Evolutionary conservation across 179 eudicot genomes (phyloP).

Genomic region (Sideroxylon spinosum): DNA sequence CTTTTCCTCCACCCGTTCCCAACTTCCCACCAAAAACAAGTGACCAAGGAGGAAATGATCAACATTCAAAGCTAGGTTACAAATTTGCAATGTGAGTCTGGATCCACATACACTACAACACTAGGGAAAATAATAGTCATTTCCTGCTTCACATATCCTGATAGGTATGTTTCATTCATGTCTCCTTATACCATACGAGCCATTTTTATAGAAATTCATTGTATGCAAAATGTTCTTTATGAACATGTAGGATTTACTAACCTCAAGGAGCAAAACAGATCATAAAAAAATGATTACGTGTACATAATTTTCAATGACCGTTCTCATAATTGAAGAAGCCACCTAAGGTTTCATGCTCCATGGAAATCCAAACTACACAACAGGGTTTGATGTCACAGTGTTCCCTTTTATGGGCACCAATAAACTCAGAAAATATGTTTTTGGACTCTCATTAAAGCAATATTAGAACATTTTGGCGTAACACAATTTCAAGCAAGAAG

Average conservation of each 20-base stretch:
- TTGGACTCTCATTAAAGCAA: background rate
- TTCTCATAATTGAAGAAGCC: slow-evolving; percentile 4
- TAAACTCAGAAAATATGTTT: background rate
- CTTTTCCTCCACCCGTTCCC: background rate
- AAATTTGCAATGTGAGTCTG: background rate
- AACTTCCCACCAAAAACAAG: background rate
- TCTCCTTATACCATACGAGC: background rate
- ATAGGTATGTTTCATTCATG: background rate
- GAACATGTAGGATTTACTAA: background rate
- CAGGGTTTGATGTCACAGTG: background rate
- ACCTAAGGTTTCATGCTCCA: slow-evolving; percentile 2
- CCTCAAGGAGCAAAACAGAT: background rate
- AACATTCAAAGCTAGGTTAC: no score
- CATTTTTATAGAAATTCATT: background rate
- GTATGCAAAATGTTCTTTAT: background rate
- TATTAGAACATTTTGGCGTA: background rate
- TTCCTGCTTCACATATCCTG: background rate
- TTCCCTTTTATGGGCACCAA: background rate
- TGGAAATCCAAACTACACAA: background rate
- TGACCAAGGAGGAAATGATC: background rate
- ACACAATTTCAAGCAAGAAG: background rate
- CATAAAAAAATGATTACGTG: background rate
- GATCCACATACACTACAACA: background rate
- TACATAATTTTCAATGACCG: slow-evolving; percentile 2
- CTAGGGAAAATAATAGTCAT: background rate